Evolutionary conservation across 441 rosid genomes (phyloP).

Genomic region (Jatropha multifida): DNA sequence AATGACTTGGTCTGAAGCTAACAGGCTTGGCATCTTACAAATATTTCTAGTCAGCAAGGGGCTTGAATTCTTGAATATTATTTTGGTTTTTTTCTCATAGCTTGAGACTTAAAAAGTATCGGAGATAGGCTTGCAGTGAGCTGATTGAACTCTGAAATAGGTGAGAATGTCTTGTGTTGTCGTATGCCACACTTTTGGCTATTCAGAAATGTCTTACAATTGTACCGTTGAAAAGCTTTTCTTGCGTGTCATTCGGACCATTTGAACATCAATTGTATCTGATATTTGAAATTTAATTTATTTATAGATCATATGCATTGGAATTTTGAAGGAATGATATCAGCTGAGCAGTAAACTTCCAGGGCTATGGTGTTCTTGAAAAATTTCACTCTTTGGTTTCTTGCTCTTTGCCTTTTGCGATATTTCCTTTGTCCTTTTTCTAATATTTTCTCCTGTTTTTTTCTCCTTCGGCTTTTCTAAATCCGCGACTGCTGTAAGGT

Average conservation of each 20-base stretch:
- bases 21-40: background rate
- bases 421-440: too few species aligned
- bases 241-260: background rate
- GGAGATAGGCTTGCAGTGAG: background rate
- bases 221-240: background rate
- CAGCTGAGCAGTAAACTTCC: background rate
- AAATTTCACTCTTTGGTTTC: too few species aligned
- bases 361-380: too few species aligned
- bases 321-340: background rate
- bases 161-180: background rate
- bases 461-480: too few species aligned
- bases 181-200: too few species aligned
- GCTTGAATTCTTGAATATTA: background rate
- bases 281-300: background rate
- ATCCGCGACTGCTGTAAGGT: too few species aligned
- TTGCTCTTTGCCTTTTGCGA: too few species aligned
- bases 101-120: background rate
- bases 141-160: constrained; percentile 3
- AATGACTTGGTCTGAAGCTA: background rate
- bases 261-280: background rate
- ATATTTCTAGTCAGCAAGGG: background rate
- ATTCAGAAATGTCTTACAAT: background rate
- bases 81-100: background rate
- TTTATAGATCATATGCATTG: background rate
- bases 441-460: too few species aligned